Base-by-base conservation (phyloP, 805 yeast species). In the Kodamaea lidongshanica region DNA sequence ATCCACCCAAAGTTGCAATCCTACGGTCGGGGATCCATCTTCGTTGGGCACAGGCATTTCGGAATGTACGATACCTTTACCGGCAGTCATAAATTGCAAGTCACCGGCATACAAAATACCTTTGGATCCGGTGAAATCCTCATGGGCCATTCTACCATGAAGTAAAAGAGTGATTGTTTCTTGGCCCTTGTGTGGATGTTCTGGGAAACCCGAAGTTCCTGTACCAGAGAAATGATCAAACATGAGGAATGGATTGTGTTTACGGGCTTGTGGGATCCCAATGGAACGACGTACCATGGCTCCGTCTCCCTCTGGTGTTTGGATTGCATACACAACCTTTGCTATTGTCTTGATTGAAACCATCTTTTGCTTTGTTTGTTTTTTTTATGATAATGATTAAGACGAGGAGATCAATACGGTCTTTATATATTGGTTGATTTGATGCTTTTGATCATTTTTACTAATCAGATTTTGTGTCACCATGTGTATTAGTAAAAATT, bases 21-120 rank as follows among this genome's bases (percentile, higher is more conserved):
- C 94, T 31, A 64, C 67, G 17, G 61, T 58, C 12, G 61, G 58
- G 13, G 70, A 57, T 1, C 78, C 74, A 12, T 39, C 43, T 12
- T 62, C 64, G 38, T 60, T 58, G 21, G 66, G 62, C 19, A 77
- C 78, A 6, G 95, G 95, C 74, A 86, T 85, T 50, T 86, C 95
- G 3, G 86, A 72, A 52, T 85, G 95, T 33, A 82, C 83, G 19
- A 85, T 74, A 29, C 94, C 96, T 44, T 70, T 72, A 38, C 95
- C 95, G 5, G 95, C 95, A 18, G 95, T 86, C 95, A 86, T 86
- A 55, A 86, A 85, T 54, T 86, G 96, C 42, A 87, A 63, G 52
- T 86, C 96, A 33, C 95, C 95, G 4, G 85, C 75, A 39, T 72
- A 67, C 30, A 87, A 58, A 6, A 83, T 65, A 33, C 95, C 95